A percentile compares a stretch with the other conserved stretches of the same genome.
Conservation (phyloP, 768 basidiomycete genomes). For the Pisolithus sp. region DNA sequence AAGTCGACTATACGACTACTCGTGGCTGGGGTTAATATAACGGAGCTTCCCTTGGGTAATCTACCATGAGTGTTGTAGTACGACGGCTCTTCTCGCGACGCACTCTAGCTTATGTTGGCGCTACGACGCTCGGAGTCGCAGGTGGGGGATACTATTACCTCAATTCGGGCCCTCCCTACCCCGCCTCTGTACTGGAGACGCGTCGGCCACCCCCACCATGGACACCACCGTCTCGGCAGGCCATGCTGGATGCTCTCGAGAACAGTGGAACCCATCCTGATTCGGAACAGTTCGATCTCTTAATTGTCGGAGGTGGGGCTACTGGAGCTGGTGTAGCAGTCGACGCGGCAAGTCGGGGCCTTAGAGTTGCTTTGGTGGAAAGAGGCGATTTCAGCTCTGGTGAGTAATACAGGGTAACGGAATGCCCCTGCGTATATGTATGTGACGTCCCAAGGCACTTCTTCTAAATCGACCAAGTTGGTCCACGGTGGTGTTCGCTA, state of each 20-base stretch:
- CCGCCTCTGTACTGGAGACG: slow-evolving; percentile 54
- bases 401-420: slow-evolving; percentile 25
- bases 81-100: slow-evolving; percentile 46
- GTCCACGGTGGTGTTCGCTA: slow-evolving; percentile 98
- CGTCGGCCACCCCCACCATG: slow-evolving; percentile 73
- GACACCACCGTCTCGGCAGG: slow-evolving; percentile 65
- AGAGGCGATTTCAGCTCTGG: slow-evolving; percentile 88
- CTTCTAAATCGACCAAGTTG: slow-evolving; percentile 95
- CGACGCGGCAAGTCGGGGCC: slow-evolving; percentile 86
- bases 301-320: slow-evolving; percentile 91
- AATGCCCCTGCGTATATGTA: not conserved
- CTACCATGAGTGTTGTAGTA: slow-evolving; percentile 4
- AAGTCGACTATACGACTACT: no score
- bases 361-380: slow-evolving; percentile 91
- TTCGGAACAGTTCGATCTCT: slow-evolving; percentile 60
- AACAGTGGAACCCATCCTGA: slow-evolving; percentile 26
- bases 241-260: slow-evolving; percentile 54
- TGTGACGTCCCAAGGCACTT: slow-evolving; percentile 55
- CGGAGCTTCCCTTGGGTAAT: not conserved
- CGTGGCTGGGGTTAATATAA: no score
- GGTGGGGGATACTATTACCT: slow-evolving; percentile 66
- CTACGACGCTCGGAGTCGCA: slow-evolving; percentile 45
- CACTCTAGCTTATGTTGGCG: slow-evolving; percentile 46
- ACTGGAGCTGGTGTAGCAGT: slow-evolving; percentile 96
- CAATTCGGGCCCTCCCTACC: slow-evolving; percentile 67